Evolutionary conservation across 768 basidiomycete genomes (phyloP).

Genomic region (Cyathus striatus): DNA sequence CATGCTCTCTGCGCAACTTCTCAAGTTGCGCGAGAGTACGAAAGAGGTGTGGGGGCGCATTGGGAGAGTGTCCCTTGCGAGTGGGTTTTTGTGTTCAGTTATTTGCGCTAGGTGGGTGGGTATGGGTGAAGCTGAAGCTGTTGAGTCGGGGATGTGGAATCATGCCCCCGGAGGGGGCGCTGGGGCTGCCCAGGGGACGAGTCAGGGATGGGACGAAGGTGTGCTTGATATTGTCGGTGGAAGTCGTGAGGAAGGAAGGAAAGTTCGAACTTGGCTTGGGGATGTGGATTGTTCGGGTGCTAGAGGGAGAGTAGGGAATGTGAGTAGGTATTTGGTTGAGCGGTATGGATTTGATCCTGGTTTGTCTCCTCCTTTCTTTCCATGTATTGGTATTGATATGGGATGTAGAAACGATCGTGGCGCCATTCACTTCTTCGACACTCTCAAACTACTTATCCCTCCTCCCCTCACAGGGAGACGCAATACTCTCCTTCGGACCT

Average conservation of each 20-base stretch:
- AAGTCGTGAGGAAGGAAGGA: conserved; percentile 64
- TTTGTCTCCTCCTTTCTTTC: conserved; percentile 18
- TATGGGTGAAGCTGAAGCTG: conserved; percentile 74
- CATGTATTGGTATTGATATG: not conserved
- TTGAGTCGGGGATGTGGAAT: conserved; percentile 75
- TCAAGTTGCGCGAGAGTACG: conserved; percentile 72
- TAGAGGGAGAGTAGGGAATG: conserved; percentile 55
- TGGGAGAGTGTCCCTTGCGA: conserved; percentile 73
- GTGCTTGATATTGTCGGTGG: conserved; percentile 78
- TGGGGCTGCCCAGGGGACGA: conserved; percentile 13
- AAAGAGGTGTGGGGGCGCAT: conserved; percentile 77
- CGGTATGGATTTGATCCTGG: conserved; percentile 79
- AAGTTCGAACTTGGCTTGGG: conserved; percentile 77
- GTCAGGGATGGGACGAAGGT: conserved; percentile 73
- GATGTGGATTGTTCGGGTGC: conserved; percentile 71
- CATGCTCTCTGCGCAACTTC: conserved; percentile 67
- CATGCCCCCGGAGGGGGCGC: conserved; percentile 39
- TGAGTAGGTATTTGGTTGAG: conserved; percentile 73
- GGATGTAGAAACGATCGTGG: conserved; percentile 57
- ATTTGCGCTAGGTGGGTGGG: conserved; percentile 66
- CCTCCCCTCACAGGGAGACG: conserved; percentile 66
- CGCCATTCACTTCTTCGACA: conserved; percentile 74
- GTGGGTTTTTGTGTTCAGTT: conserved; percentile 67
- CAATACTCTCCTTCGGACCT: conserved; percentile 75
- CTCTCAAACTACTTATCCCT: conserved; percentile 76